phyloP scores from a whole-genome alignment of 345 rosid species.

The Tarenaya hassleriana region DNA sequence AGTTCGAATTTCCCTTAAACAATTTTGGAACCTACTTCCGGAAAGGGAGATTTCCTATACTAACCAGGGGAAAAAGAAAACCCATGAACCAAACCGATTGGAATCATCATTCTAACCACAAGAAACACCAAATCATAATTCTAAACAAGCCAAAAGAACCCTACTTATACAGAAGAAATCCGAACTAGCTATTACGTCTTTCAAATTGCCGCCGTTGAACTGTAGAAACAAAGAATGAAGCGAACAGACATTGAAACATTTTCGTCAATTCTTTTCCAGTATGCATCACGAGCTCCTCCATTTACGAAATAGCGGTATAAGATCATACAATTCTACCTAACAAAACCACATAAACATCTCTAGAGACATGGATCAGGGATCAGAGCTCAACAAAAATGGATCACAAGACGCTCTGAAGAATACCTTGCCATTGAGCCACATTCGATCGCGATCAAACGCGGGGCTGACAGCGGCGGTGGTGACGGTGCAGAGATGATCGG shows the following conservation, averaged over 20 bases:
- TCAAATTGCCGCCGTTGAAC: too few relatives aligned
- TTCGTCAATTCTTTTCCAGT: not conserved
- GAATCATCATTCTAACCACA: not conserved
- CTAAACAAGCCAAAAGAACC: too few relatives aligned
- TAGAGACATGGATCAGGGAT: too few relatives aligned
- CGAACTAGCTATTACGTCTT: too few relatives aligned
- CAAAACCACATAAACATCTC: not conserved
- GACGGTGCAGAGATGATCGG: slow-evolving; percentile 81
- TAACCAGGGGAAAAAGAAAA: slow-evolving; percentile 25
- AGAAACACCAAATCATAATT: not conserved
- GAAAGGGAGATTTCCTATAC: slow-evolving; percentile 89
- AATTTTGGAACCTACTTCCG: slow-evolving; percentile 83
- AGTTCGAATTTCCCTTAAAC: slow-evolving; percentile 77
- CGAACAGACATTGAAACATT: too few relatives aligned
- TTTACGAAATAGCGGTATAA: too few relatives aligned
- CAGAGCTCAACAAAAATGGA: too few relatives aligned
- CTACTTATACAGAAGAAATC: too few relatives aligned
- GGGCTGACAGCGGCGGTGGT: slow-evolving; percentile 97
- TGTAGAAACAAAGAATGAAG: too few relatives aligned
- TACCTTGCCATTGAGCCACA: slow-evolving; percentile 99
- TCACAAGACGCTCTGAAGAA: too few relatives aligned
- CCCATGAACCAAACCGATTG: not conserved
- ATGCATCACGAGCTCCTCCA: not conserved
- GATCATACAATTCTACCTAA: not conserved
- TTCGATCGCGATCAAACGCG: slow-evolving; percentile 67